Evolutionary conservation across 2,329 filamentous ascomycete species (phyloP).

Genomic region (Cryphonectria naterciae): DNA sequence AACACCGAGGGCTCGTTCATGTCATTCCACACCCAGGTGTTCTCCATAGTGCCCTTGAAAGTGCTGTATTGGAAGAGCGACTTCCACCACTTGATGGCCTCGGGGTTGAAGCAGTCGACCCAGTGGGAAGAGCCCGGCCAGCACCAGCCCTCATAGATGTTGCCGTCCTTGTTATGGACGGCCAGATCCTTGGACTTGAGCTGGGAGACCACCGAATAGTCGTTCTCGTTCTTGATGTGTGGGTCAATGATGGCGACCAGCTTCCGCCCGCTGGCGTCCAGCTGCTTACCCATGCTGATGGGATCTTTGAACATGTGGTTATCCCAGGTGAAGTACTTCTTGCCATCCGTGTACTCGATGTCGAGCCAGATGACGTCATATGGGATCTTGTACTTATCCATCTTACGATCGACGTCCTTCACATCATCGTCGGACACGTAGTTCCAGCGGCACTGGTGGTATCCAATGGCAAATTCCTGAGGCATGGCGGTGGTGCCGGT

Average conservation of each 20-base stretch:
- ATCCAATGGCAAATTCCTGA: slow-evolving; percentile 88
- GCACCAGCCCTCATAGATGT: slow-evolving; percentile 95
- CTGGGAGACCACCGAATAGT: slow-evolving; percentile 78
- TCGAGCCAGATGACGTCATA: slow-evolving; percentile 99
- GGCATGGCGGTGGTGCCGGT: slow-evolving; percentile 92
- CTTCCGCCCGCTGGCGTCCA: slow-evolving; percentile 84
- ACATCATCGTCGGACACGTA: slow-evolving; percentile 97
- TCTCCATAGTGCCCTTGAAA: slow-evolving; percentile 84
- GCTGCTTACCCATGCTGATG: slow-evolving; percentile 82
- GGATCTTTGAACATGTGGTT: slow-evolving; percentile 85
- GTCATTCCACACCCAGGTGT: slow-evolving; percentile 97
- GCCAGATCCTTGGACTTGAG: slow-evolving; percentile 83
- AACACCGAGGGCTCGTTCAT: slow-evolving; percentile 99
- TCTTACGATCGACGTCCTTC: slow-evolving; percentile 92
- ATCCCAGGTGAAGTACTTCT: slow-evolving; percentile 99
- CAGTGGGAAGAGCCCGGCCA: slow-evolving; percentile 98
- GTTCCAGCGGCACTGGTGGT: slow-evolving; percentile 99
- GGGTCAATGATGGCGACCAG: slow-evolving; percentile 95
- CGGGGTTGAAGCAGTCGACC: slow-evolving; percentile 96
- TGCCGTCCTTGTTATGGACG: slow-evolving; percentile 86
- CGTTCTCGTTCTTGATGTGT: slow-evolving; percentile 90
- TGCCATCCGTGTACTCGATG: slow-evolving; percentile 94
- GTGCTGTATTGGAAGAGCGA: slow-evolving; percentile 82
- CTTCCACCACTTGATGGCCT: slow-evolving; percentile 89
- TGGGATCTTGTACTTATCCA: slow-evolving; percentile 92